Percentiles rank a stretch among this genome's conserved stretches.
Evolutionary conservation across 371 early-diverging fungal species (phyloP).

Genomic region (Umbelopsis sp.): DNA sequence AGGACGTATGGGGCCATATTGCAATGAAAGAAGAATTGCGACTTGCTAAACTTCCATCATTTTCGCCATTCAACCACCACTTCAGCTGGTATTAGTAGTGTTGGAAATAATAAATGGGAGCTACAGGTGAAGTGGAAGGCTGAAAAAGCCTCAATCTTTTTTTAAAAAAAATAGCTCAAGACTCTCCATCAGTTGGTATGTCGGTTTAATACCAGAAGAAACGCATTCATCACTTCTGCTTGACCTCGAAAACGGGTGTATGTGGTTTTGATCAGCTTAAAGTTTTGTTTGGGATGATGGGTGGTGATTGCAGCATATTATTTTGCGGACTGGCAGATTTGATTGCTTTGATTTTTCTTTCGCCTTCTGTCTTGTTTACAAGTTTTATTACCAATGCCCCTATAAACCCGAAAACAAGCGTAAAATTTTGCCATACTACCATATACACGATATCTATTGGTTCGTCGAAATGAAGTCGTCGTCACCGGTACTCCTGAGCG

Average conservation of each 20-base stretch:
- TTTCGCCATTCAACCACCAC: neutral
- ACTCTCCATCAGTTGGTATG: too few species aligned
- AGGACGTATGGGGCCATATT: neutral
- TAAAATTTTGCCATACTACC: neutral
- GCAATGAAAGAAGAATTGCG: neutral
- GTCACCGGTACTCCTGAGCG: neutral
- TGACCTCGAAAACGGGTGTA: too few species aligned
- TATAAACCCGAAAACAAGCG: neutral
- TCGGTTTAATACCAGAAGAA: too few species aligned
- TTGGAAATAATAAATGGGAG: neutral
- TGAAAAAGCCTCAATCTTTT: too few species aligned
- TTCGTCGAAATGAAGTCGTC: neutral
- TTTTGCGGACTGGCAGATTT: neutral
- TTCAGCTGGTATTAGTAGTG: neutral
- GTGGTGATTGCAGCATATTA: too few species aligned
- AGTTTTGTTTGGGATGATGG: too few species aligned
- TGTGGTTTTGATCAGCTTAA: too few species aligned
- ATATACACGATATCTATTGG: neutral
- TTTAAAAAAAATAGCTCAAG: too few species aligned
- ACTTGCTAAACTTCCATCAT: neutral
- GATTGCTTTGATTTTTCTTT: neutral
- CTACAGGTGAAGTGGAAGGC: neutral
- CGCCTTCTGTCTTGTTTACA: neutral
- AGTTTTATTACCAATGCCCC: slow-evolving; percentile 1
- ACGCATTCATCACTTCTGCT: too few species aligned